phyloP scores from a whole-genome alignment of 768 basidiomycete species.

The Guyanaporus albipodus region DNA sequence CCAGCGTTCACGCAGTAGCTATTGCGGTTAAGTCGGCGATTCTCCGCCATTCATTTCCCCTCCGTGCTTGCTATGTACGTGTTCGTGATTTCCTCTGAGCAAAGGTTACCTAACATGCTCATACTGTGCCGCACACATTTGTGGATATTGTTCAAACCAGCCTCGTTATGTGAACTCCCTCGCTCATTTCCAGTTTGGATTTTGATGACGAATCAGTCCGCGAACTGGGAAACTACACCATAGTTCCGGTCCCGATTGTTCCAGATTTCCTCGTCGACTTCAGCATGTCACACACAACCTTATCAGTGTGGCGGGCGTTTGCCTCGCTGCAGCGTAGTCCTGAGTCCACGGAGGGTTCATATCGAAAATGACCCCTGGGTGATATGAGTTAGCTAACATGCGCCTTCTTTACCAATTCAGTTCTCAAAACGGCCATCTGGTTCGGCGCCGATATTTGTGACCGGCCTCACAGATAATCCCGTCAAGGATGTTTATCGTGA shows the following conservation, averaged over 20 bases:
- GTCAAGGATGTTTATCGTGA: background rate
- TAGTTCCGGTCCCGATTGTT: constrained; percentile 6
- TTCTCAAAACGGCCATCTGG: constrained; percentile 3
- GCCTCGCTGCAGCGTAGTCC: background rate
- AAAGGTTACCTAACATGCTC: background rate
- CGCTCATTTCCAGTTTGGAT: constrained; percentile 8
- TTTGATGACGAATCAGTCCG: constrained; percentile 3
- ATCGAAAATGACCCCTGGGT: background rate
- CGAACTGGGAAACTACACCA: background rate
- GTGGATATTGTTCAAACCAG: no score
- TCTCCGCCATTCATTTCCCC: background rate
- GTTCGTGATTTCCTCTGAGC: background rate
- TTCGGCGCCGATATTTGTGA: constrained; percentile 4
- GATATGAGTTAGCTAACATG: background rate
- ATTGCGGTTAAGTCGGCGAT: constrained; percentile 6
- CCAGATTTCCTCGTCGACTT: background rate
- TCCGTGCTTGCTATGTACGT: background rate
- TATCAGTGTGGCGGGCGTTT: background rate
- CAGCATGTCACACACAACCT: background rate
- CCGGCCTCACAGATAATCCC: background rate
- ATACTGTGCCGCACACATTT: no score
- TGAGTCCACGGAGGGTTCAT: background rate
- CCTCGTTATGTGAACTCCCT: background rate
- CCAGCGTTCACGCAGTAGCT: background rate
- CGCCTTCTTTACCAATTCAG: constrained; percentile 1